phyloP scores from a whole-genome alignment of 805 yeast genomes.

The Nakazawaea wyomingensis region DNA sequence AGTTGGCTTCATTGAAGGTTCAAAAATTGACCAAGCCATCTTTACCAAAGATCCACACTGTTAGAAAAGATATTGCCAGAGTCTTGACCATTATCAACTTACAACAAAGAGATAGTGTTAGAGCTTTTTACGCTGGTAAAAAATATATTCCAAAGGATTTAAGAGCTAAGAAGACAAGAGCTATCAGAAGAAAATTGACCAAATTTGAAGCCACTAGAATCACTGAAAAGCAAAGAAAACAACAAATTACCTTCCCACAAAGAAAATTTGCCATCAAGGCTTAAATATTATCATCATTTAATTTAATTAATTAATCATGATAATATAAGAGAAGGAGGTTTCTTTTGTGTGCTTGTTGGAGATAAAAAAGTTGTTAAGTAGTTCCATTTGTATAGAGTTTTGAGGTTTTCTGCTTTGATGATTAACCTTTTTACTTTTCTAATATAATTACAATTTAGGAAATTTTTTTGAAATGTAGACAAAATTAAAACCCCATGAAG shows the following conservation, averaged over 20 bases:
- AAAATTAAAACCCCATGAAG: too few relatives aligned
- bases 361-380: not conserved
- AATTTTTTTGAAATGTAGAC: too few relatives aligned
- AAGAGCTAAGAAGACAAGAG: constrained; percentile 99
- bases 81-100: constrained; percentile 95
- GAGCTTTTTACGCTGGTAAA: constrained; percentile 92
- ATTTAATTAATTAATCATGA: too few relatives aligned
- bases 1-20: constrained; percentile 92
- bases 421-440: not conserved
- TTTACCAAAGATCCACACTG: constrained; percentile 93
- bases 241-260: constrained; percentile 93
- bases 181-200: constrained; percentile 95
- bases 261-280: constrained; percentile 99
- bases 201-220: constrained; percentile 73
- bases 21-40: constrained; percentile 91
- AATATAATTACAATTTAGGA: not conserved
- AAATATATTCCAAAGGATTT: constrained; percentile 97
- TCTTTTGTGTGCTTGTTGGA: not conserved
- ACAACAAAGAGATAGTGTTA: constrained; percentile 92
- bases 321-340: too few relatives aligned
- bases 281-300: too few relatives aligned
- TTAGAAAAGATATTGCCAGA: constrained; percentile 98
- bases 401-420: not conserved
- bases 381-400: not conserved
- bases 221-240: constrained; percentile 90